Conservation (phyloP, 1,284 basidiomycete species). For the Cutaneotrichosporon curvatum region DNA sequence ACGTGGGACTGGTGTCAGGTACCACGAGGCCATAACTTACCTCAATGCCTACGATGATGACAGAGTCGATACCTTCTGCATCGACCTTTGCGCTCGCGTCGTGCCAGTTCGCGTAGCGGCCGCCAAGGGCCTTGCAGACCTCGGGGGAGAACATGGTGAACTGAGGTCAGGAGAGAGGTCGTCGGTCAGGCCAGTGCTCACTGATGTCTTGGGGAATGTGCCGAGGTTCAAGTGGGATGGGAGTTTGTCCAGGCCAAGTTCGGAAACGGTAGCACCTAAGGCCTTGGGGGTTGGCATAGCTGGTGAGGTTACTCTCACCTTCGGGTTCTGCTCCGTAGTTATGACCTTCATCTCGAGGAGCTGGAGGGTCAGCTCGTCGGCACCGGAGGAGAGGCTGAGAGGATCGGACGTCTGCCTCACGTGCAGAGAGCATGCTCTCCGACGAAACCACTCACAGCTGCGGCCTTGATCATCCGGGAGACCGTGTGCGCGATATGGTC, state of each 20-base stretch:
- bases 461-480: constrained; percentile 68
- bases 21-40: constrained; percentile 9
- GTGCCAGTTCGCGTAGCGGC: constrained; percentile 5
- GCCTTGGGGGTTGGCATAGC: constrained; percentile 47
- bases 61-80: constrained; percentile 48
- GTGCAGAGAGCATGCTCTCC: too few species aligned
- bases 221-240: constrained; percentile 49
- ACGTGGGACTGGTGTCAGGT: constrained; percentile 58
- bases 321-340: constrained; percentile 72
- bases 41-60: constrained; percentile 80
- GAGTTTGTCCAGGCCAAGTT: constrained; percentile 49
- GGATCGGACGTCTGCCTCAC: too few species aligned
- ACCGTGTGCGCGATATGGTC: constrained; percentile 61
- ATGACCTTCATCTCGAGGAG: constrained; percentile 16
- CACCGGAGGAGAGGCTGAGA: too few species aligned
- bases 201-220: constrained; percentile 58
- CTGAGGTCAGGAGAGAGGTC: constrained; percentile 30
- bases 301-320: constrained; percentile 50
- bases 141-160: constrained; percentile 78
- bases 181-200: constrained; percentile 2
- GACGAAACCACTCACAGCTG: constrained; percentile 51
- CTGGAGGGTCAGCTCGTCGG: constrained; percentile 7
- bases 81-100: neutral
- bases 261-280: constrained; percentile 63
- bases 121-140: constrained; percentile 52